A percentile compares a stretch with the other conserved stretches of the same genome.
These are phyloP conservation scores for Alloteropsis semialata DNA, from an alignment of 176 grass and related monocot species.

Conservation along the genomic window DNA sequence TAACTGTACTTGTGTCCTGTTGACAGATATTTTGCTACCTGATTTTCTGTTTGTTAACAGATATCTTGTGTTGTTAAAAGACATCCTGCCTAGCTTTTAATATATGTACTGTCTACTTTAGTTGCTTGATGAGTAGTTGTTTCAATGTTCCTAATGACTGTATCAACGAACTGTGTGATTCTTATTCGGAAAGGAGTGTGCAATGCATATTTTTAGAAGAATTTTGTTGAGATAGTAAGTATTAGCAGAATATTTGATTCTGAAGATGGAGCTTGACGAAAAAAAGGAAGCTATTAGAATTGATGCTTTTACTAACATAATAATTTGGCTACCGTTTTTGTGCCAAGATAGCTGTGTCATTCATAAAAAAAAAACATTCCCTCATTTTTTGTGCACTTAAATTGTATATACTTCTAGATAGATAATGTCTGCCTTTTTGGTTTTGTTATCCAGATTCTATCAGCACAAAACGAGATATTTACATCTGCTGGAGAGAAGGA, in stretches of 20 bases:
- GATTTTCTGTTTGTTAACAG: background rate
- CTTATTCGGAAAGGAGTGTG: background rate
- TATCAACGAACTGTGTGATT: background rate
- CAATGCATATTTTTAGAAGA: background rate
- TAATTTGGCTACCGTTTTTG: background rate
- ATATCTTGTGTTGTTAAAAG: background rate
- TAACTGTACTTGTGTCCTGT: background rate
- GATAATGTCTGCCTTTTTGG: background rate
- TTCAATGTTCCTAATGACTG: background rate
- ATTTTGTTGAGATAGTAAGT: background rate
- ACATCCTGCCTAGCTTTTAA: background rate
- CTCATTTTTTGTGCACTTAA: background rate
- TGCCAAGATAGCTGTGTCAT: background rate
- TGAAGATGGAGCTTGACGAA: background rate
- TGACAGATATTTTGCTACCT: background rate
- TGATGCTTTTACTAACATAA: background rate
- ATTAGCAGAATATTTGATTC: background rate
- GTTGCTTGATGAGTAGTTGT: background rate
- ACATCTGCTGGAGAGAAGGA: conserved; percentile 17
- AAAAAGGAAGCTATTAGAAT: background rate
- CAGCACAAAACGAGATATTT: conserved; percentile 9
- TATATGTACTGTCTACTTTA: background rate
- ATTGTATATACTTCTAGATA: background rate
- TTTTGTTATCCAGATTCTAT: conserved; percentile 20
- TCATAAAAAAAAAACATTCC: background rate